A percentile compares a stretch with the other conserved stretches of the same genome.
phyloP scores from a whole-genome alignment of 495 filamentous ascomycete species.

The Penicillium simplicissimum region DNA sequence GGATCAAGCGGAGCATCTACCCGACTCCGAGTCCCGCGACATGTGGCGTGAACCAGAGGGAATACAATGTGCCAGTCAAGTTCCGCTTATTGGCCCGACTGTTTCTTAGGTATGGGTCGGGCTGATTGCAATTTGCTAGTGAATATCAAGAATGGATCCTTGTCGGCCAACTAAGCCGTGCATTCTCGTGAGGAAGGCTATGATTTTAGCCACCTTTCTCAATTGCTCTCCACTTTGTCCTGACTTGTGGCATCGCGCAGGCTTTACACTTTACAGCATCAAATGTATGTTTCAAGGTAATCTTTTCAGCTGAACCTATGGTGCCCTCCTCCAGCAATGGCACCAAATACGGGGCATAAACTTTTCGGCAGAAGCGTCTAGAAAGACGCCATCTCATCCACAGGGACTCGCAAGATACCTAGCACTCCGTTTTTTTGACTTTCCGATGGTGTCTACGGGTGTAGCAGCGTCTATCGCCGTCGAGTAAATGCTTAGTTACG shows the following conservation, averaged over 20 bases:
- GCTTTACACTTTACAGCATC: not conserved
- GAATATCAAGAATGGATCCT: not conserved
- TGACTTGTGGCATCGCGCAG: not conserved
- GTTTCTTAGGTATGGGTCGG: not conserved
- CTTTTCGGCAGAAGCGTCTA: not conserved
- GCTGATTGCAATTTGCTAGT: not conserved
- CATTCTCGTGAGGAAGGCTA: not conserved
- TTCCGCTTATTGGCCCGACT: not conserved
- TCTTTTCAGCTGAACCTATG: too few species aligned
- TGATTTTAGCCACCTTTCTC: not conserved
- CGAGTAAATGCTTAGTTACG: not conserved
- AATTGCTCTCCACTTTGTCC: not conserved
- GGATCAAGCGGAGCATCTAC: too few species aligned
- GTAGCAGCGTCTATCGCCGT: not conserved
- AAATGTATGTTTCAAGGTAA: not conserved
- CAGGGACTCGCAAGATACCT: not conserved
- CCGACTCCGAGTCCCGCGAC: too few species aligned
- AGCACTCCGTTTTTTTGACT: not conserved
- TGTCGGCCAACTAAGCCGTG: not conserved
- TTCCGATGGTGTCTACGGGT: not conserved
- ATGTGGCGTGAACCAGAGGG: too few species aligned
- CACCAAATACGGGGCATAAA: not conserved
- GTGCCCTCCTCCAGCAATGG: not conserved
- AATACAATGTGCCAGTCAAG: too few species aligned
- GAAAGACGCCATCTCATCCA: not conserved